Evolutionary conservation across 345 rosid species (phyloP), one percentile per base, ranked within the genome.

Genomic region (Salix caprea): DNA sequence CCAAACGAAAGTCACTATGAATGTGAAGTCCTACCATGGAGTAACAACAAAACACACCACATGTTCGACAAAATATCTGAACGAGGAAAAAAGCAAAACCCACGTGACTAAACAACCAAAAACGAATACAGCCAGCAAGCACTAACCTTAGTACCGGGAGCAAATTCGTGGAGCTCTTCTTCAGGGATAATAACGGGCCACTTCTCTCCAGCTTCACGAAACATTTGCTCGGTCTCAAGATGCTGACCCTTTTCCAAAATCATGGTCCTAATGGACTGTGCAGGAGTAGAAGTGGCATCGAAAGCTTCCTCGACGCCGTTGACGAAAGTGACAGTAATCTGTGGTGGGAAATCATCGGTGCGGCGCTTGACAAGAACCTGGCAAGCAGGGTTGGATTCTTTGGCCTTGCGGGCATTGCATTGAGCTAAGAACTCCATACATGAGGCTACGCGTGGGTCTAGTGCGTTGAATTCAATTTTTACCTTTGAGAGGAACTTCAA

Each of bases 391-490:
- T 93, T 96, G 6, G 98, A 96, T 40, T 96, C 94, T 81, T 91
- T 91, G 71, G 97, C 98, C 75, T 91, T 91, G 50, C 88, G 87
- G 13, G 97, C 91, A 77, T 90, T 93, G 89, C 99, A 96, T 76
- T 93, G 99, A 26, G 98, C 96, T 65, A 93, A 75, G 91, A 91
- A 91, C 79, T 96, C 98, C 85, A 91, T 90, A 77, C 96, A 90
- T 10, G 98, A 90, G 6, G 94, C 94, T 40, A 73, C 61, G 50
- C 94, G 87, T 4, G 99, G 93, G 80, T 91, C 94, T 71, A 90
- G 77, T 37, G 96, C 93, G 78, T 93, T 91, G 91, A 82, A 95
- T 73, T 91, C 99, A 44, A 93, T 85, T 84, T 75, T 71, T n/a
- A 89, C 94, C 79, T 90, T 95, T 18, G 97, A 95, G 21, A 93